Conservation (phyloP, 768 basidiomycete species). For the Boletus sensibilis region DNA sequence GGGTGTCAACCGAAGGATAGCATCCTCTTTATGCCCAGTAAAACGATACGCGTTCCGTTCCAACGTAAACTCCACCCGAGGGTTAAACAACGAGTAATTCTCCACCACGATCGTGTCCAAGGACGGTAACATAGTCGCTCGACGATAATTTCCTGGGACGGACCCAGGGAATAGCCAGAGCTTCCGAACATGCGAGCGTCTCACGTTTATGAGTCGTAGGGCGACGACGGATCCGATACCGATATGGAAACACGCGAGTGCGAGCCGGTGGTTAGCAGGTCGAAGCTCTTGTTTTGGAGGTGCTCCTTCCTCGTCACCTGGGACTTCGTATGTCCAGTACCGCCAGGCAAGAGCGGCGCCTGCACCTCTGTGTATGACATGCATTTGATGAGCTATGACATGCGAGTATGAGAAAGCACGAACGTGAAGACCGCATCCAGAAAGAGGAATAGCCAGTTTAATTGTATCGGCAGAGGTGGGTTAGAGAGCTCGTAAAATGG, state of each 20-base stretch:
- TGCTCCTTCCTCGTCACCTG: slow-evolving; percentile 13
- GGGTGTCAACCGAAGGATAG: slow-evolving; percentile 18
- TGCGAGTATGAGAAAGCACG: slow-evolving; percentile 4
- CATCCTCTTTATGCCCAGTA: slow-evolving; percentile 18
- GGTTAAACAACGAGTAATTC: slow-evolving; percentile 21
- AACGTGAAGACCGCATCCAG: slow-evolving; percentile 33
- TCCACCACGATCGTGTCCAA: slow-evolving; percentile 29
- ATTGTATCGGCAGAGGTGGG: slow-evolving; percentile 19
- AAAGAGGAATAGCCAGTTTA: slow-evolving; percentile 30
- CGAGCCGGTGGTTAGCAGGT: slow-evolving; percentile 30
- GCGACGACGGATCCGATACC: slow-evolving; percentile 31
- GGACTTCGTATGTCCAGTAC: slow-evolving; percentile 26
- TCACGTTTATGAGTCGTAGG: slow-evolving; percentile 24
- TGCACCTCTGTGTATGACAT: slow-evolving; percentile 17
- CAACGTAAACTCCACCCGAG: slow-evolving; percentile 24
- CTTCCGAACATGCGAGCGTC: slow-evolving; percentile 30
- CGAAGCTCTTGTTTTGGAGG: slow-evolving; percentile 25
- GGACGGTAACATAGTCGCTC: slow-evolving; percentile 14
- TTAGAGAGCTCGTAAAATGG: slow-evolving; percentile 28
- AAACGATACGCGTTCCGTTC: slow-evolving; percentile 27
- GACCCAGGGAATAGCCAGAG: slow-evolving; percentile 31
- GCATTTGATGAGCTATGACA: not conserved
- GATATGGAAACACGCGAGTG: slow-evolving; percentile 28
- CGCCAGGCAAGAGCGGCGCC: slow-evolving; percentile 29
- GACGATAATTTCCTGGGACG: slow-evolving; percentile 25